Base-by-base conservation (phyloP, 208 protist species). In the Leishmania braziliensis region DNA sequence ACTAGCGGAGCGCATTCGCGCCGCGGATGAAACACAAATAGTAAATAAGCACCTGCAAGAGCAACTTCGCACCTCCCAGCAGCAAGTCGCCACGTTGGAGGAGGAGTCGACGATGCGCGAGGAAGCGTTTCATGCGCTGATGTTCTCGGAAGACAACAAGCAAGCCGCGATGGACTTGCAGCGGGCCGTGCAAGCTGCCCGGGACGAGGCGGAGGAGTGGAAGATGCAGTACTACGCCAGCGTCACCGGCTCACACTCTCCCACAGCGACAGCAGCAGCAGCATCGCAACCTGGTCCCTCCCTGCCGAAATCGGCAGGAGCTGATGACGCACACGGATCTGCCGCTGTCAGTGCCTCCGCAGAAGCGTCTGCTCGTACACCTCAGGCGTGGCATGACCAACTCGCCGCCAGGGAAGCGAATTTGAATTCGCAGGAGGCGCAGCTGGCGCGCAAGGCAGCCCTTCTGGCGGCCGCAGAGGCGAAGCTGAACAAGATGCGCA, bases 121-220 rank as follows among this genome's bases (percentile, higher is more conserved):
- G 82, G 89, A 91, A 33, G 90, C 92, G 0, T 90, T 96, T 36
- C 79, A 84, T 43, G 81, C 90, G 9, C 78, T 94, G 29, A 88
- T 94, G 84, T 84, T 96, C 71, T 91, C 91, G 18, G 92, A 94
- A 66, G 91, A 92, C 62, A 88, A 87, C 63, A 89, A 90, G 69
- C 81, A 83, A 26, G 76, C 91, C 26, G 86, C 93, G n/a, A 79
- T 86, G 58, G 83, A 90, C 23, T 82, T 96, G 68, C 89, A 94
- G 85, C 70, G 16, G 36, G 71, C 84, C 50, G 78, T 92, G 51
- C 85, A 93, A 75, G 79, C 78, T 26, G 88, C 81, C 26, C 78
- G 85, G 12, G 89, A 89, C 18, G 91, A 93, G 75, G 87, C 87
- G 2, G 91, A 94, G 69, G 56, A 62, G 20, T 93, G 90, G 89